A percentile compares a stretch with the other conserved stretches of the same genome.
phyloP scores from a whole-genome alignment of 2,329 filamentous ascomycete species.

The Epichloe glyceriae region DNA sequence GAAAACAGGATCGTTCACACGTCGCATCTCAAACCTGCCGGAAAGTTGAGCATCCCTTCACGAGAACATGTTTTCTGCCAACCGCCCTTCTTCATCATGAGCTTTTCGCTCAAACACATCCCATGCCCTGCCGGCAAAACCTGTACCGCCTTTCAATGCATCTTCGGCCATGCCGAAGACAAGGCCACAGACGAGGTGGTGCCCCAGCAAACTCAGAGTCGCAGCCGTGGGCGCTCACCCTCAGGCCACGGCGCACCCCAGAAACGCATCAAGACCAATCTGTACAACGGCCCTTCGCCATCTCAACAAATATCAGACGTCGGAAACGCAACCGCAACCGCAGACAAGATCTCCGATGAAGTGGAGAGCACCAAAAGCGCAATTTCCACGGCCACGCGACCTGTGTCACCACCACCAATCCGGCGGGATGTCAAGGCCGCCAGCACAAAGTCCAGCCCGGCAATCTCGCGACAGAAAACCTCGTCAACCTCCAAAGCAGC shows the following conservation, averaged over 20 bases:
- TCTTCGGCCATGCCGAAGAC: conserved; percentile 33
- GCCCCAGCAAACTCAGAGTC: not conserved
- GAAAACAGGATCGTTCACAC: not conserved
- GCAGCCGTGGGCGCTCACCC: not conserved
- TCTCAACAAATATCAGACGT: not conserved
- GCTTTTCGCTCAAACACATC: conserved; percentile 32
- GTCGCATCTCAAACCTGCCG: not conserved
- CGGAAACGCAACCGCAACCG: too few relatives aligned
- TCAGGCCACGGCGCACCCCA: conserved; percentile 16
- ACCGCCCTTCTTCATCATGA: conserved; percentile 15
- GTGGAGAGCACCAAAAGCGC: not conserved
- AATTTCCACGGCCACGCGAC: conserved; percentile 13
- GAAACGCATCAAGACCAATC: conserved; percentile 18
- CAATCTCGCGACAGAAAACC: not conserved
- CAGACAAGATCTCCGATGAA: not conserved
- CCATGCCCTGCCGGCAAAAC: conserved; percentile 35
- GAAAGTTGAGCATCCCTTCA: not conserved
- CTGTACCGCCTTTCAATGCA: conserved; percentile 37
- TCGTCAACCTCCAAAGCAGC: not conserved
- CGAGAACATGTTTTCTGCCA: not conserved
- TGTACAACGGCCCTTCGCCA: conserved; percentile 1
- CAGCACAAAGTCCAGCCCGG: not conserved
- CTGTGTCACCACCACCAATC: conserved; percentile 23
- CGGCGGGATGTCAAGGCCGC: conserved; percentile 7
- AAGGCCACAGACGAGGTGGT: conserved; percentile 8